phyloP scores from a whole-genome alignment of 2,329 filamentous ascomycete genomes.

The Cercospora sojina region DNA sequence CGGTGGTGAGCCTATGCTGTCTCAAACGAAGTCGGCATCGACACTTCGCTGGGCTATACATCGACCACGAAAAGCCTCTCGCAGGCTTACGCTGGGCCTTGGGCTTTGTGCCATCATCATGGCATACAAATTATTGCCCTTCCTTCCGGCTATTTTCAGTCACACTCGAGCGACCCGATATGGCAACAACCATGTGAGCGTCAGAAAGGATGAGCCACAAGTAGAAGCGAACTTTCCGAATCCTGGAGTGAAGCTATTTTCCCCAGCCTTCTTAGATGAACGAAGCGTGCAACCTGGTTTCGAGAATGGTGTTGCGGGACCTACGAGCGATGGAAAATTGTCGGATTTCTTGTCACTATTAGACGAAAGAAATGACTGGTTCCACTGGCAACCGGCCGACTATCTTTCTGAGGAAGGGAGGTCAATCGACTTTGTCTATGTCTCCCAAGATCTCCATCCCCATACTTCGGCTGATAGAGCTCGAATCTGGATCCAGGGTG shows the following conservation, averaged over 20 bases:
- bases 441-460: slow-evolving; percentile 25
- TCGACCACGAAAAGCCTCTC: not conserved
- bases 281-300: slow-evolving; percentile 35
- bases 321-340: slow-evolving; percentile 33
- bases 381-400: slow-evolving; percentile 32
- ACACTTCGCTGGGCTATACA: not conserved
- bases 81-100: not conserved
- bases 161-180: slow-evolving; percentile 25
- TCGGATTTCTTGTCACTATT: slow-evolving; percentile 33
- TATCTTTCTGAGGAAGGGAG: slow-evolving; percentile 39
- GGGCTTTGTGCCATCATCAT: not conserved
- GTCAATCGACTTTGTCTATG: slow-evolving; percentile 33
- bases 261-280: slow-evolving; percentile 37
- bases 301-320: slow-evolving; percentile 35
- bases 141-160: not conserved
- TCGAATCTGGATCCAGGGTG: slow-evolving; percentile 41
- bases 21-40: not conserved
- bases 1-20: not conserved
- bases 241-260: slow-evolving; percentile 35
- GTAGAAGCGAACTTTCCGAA: slow-evolving; percentile 38
- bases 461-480: slow-evolving; percentile 29
- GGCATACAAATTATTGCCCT: not conserved
- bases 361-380: slow-evolving; percentile 38
- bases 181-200: slow-evolving; percentile 36
- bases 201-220: slow-evolving; percentile 34